Percentiles rank a stretch among this genome's conserved stretches.
Evolutionary conservation across 208 protist species (phyloP).

Genomic region (Polymyxa betae): DNA sequence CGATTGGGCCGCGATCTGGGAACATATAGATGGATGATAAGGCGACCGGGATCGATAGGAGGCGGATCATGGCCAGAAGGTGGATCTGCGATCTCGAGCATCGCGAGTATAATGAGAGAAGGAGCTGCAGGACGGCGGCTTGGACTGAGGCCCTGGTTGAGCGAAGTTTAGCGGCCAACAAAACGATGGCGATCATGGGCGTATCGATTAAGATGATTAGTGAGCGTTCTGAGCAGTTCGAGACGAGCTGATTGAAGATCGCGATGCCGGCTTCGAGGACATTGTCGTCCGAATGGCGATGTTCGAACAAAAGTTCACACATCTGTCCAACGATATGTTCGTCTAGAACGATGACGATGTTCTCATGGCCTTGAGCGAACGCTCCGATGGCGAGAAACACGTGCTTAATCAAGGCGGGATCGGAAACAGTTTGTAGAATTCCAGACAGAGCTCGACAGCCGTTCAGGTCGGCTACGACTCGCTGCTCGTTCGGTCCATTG

Average conservation of each 20-base stretch:
- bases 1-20: background rate
- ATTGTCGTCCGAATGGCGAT: background rate
- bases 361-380: constrained; percentile 44
- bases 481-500: constrained; percentile 13
- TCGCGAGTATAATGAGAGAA: constrained; percentile 6
- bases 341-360: background rate
- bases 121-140: background rate
- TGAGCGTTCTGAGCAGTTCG: background rate
- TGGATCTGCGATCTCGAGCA: background rate
- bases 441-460: background rate
- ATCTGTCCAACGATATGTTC: background rate
- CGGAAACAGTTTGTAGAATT: background rate
- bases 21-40: constrained; percentile 24
- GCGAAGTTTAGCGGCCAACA: background rate
- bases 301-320: background rate
- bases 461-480: constrained; percentile 29
- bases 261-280: background rate
- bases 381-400: background rate
- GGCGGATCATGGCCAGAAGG: constrained; percentile 5
- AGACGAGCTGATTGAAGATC: background rate
- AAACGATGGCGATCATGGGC: background rate
- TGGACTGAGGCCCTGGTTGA: background rate
- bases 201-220: background rate
- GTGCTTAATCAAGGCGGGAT: background rate
- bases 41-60: constrained; percentile 19